Base-by-base conservation (phyloP, 345 rosid species). In the Dipteronia sinensis region DNA sequence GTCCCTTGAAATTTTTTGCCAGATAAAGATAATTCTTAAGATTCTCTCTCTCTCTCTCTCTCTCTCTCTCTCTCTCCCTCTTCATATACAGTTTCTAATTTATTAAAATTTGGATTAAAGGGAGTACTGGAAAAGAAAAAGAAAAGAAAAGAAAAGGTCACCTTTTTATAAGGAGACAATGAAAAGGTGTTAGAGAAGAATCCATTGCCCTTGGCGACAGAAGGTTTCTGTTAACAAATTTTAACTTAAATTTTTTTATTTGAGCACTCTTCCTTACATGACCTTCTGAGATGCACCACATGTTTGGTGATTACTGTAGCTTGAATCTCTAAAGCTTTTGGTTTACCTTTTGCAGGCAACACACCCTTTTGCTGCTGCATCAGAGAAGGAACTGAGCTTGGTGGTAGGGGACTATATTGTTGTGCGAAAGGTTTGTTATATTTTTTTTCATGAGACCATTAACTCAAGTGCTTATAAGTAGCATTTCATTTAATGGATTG, bases 341-440 rank as follows among this genome's bases (percentile, higher is more conserved):
- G 76, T 44, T 74, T 69, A 71, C 63, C 38, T 71, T 65, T 72
- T 83, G 87, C 91, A 95, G 99, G 98, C 77, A 74, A 77, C 79
- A 31, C 94, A 92, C 85, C 85, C 88, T 17, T 93, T 93, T 73
- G 64, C 73, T 63, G 94, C 96, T 65, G 94, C 88, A 69, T 89
- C 99, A n/a, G 98, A 93, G 82, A 93, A 93, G 83, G 99, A 95
- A 73, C 67, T 95, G 85, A 89, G 90, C 88, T 86, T 95, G 90
- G 79, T 86, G 1, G 85, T 82, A 68, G 99, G 99, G 73, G 99
- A 95, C 74, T 95, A 87, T 77, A 82, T 95, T 55, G 98, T 95
- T 64, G 98, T 95, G 59, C 86, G 99, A 74, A 86, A 95, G 98
- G 99, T 95, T 76, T 65, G 75, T 47, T 72, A 58, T 68, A 64